A percentile compares a stretch with the other conserved stretches of the same genome.
Conservation (phyloP, 2,329 filamentous ascomycete species). For the Curvularia verruculosa region DNA sequence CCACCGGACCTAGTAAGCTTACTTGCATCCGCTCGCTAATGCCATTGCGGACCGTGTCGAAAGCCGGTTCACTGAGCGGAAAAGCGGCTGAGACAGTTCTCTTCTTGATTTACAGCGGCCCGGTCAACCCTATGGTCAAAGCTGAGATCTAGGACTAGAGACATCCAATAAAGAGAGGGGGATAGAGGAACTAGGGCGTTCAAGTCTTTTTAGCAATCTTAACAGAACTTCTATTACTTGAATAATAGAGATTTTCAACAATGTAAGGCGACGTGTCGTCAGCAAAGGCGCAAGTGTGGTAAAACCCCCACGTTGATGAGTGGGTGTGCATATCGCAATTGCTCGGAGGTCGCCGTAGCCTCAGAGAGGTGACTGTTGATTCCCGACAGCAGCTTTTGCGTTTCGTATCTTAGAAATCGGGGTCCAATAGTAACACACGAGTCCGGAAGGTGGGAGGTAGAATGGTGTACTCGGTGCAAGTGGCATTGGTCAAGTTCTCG, state of each 20-base stretch:
- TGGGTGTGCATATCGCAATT: background rate
- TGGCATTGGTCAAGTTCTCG: conserved; percentile 14
- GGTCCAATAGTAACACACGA: conserved; percentile 6
- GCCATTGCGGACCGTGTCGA: conserved; percentile 10
- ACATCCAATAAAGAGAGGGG: background rate
- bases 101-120: conserved; percentile 5
- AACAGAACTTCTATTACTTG: conserved; percentile 8
- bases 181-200: background rate
- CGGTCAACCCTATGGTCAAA: conserved; percentile 5
- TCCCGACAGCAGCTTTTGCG: conserved; percentile 4
- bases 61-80: conserved; percentile 4
- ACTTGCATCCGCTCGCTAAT: conserved; percentile 19
- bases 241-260: background rate
- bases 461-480: conserved; percentile 8
- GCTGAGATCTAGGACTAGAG: background rate
- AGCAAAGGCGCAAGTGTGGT: conserved; percentile 3
- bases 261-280: background rate
- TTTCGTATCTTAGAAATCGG: conserved; percentile 3
- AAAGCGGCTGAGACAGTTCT: conserved; percentile 2
- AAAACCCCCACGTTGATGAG: conserved; percentile 11
- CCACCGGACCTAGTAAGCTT: conserved; percentile 21
- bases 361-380: conserved; percentile 2
- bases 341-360: background rate
- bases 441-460: background rate
- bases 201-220: conserved; percentile 1